Percentiles rank a stretch among this genome's conserved stretches.
phyloP scores from a whole-genome alignment of 345 rosid species.

The Angophora floribunda region DNA sequence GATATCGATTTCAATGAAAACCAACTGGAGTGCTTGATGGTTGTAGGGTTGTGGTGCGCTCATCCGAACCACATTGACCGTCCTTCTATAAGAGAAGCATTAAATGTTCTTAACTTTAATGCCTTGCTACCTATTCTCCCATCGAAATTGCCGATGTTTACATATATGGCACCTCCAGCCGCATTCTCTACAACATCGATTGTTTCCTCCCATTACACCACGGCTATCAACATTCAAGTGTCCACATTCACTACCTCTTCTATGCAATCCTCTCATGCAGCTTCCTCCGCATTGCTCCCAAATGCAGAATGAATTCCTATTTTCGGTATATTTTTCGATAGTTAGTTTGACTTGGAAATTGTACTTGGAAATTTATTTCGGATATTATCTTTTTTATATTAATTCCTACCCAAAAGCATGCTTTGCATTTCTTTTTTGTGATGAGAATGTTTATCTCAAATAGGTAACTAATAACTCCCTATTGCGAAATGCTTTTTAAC shows the following conservation, averaged over 20 bases:
- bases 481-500: no score
- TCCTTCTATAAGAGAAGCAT: background rate
- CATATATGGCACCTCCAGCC: background rate
- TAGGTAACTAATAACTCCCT: no score
- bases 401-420: no score
- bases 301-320: background rate
- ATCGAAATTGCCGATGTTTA: no score
- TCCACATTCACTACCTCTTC: background rate
- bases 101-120: no score
- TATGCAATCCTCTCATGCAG: background rate
- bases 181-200: fast-evolving
- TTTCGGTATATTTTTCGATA: background rate
- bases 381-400: no score
- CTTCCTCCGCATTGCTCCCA: background rate
- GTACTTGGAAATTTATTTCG: background rate
- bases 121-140: background rate
- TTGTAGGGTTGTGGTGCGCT: background rate
- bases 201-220: background rate
- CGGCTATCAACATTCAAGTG: background rate
- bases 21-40: background rate
- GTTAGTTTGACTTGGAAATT: background rate
- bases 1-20: background rate
- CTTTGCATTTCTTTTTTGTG: no score
- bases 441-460: no score
- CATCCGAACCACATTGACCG: background rate